Evolutionary conservation across 2,329 filamentous ascomycete genomes (phyloP).

Genomic region (Aspergillus pseudoviridinutans): DNA sequence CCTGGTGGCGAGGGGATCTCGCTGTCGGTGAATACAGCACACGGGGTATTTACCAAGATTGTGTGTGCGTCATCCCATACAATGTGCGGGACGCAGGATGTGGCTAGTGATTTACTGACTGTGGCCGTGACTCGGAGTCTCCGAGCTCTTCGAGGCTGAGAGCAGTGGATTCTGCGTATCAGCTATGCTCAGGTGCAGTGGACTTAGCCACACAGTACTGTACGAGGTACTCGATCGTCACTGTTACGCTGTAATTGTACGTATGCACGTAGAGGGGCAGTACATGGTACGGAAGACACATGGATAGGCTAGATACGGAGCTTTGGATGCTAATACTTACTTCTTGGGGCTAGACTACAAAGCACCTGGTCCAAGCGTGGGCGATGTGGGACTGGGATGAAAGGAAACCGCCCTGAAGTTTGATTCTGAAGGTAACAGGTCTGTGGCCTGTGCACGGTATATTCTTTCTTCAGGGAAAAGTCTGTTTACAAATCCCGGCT

Average conservation of each 20-base stretch:
- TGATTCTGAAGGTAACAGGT: background rate
- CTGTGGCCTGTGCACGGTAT: constrained; percentile 1
- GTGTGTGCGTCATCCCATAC: too few relatives aligned
- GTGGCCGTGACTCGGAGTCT: constrained; percentile 3
- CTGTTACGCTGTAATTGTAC: background rate
- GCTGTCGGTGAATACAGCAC: too few relatives aligned
- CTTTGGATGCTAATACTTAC: background rate
- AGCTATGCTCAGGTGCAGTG: background rate
- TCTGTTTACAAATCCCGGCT: background rate
- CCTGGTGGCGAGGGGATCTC: background rate
- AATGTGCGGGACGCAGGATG: too few relatives aligned
- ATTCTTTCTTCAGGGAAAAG: background rate
- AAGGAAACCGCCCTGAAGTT: constrained; percentile 5
- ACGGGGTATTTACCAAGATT: background rate
- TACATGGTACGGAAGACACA: background rate
- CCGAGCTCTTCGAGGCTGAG: background rate
- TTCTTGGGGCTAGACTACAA: background rate
- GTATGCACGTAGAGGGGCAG: background rate
- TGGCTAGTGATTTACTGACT: background rate
- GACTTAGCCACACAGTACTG: background rate
- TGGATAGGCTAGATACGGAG: background rate
- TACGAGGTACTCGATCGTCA: background rate
- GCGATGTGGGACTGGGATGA: constrained; percentile 9
- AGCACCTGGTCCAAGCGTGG: constrained; percentile 9
- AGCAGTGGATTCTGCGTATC: background rate